Conservation (phyloP, 2,329 filamentous ascomycete genomes). For the Emericellopsis atlantica region DNA sequence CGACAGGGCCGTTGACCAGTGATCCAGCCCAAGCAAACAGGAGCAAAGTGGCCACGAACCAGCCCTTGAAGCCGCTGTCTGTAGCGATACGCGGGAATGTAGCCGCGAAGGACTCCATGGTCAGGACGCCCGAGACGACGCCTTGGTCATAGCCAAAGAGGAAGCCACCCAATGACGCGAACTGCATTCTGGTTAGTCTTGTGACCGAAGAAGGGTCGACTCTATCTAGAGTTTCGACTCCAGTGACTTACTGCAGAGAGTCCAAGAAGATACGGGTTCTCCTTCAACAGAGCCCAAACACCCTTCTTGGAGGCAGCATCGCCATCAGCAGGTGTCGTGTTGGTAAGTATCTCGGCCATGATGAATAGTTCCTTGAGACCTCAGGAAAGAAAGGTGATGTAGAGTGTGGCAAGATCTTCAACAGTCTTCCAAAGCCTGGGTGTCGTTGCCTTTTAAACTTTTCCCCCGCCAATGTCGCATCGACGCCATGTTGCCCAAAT, state of each 20-base stretch:
- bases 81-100: slow-evolving; percentile 26
- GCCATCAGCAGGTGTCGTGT: neutral
- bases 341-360: slow-evolving; percentile 1
- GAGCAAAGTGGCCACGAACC: slow-evolving; percentile 37
- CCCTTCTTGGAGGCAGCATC: slow-evolving; percentile 6
- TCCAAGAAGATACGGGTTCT: slow-evolving; percentile 30
- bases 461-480: too few species aligned
- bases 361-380: neutral
- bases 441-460: too few species aligned
- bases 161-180: slow-evolving; percentile 23
- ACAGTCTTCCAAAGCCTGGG: neutral
- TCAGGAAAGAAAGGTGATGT: neutral
- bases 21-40: slow-evolving; percentile 36
- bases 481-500: too few species aligned
- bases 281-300: slow-evolving; percentile 12
- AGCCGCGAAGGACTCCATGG: slow-evolving; percentile 11
- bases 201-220: neutral
- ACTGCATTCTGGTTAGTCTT: slow-evolving; percentile 5
- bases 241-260: slow-evolving; percentile 22
- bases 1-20: slow-evolving; percentile 25
- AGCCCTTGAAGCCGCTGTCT: slow-evolving; percentile 34
- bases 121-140: slow-evolving; percentile 23
- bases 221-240: neutral
- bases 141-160: slow-evolving; percentile 27
- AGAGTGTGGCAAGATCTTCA: neutral